phyloP scores from a whole-genome alignment of 176 grass and related monocot species.

The Cenchrus fungigraminus region DNA sequence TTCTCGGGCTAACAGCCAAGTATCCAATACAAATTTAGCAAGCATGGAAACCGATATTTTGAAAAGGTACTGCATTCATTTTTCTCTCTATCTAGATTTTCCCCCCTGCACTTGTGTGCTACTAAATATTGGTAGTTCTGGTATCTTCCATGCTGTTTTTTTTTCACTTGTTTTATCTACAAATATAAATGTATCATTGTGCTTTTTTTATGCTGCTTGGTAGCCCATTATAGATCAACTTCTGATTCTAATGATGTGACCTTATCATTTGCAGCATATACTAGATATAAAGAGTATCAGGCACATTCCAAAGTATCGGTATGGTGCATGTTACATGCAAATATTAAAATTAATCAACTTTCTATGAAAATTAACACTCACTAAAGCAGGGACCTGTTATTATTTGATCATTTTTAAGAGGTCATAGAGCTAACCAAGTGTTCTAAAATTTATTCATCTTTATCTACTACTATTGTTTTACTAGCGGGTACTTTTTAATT shows the following conservation, averaged over 20 bases:
- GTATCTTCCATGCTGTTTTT: constrained; percentile 14
- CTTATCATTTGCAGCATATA: constrained; percentile 20
- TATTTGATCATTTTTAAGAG: not conserved
- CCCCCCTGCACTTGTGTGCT: not conserved
- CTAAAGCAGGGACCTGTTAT: not conserved
- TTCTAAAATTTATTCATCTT: constrained; percentile 13
- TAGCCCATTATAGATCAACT: constrained; percentile 4
- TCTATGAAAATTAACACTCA: constrained; percentile 16
- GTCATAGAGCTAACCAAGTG: not conserved
- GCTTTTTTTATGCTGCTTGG: constrained; percentile 18
- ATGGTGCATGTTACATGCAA: not conserved
- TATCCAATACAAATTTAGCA: constrained; percentile 42
- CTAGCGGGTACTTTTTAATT: not conserved
- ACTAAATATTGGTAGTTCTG: not conserved
- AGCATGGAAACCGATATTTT: constrained; percentile 37
- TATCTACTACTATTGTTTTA: not conserved
- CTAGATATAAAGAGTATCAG: not conserved
- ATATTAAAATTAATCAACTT: not conserved
- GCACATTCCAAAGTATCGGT: not conserved
- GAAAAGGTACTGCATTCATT: constrained; percentile 57
- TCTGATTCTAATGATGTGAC: constrained; percentile 1
- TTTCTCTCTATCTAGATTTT: not conserved
- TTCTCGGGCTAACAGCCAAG: constrained; percentile 47
- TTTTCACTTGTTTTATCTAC: not conserved
- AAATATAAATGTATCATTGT: not conserved